phyloP scores from a whole-genome alignment of 2,329 filamentous ascomycete genomes.

The Xylariaceae sp. region DNA sequence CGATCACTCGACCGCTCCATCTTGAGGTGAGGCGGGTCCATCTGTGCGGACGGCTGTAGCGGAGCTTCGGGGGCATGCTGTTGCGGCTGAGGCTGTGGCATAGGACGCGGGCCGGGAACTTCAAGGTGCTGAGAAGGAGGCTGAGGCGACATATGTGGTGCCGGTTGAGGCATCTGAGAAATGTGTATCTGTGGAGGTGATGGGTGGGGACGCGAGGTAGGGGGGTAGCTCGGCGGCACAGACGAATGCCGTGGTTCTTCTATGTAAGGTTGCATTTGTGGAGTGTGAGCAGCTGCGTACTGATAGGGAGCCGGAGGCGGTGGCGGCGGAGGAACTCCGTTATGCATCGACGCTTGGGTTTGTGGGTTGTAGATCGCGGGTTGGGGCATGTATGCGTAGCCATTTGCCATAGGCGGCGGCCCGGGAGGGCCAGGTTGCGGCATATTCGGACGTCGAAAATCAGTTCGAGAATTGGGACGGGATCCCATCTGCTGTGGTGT shows the following conservation, averaged over 20 bases:
- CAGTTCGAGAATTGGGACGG: constrained; percentile 74
- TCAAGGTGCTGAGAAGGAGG: constrained; percentile 48
- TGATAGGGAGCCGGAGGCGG: constrained; percentile 32
- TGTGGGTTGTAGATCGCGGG: constrained; percentile 79
- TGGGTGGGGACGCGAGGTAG: constrained; percentile 50
- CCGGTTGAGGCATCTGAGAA: constrained; percentile 45
- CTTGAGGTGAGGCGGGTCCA: constrained; percentile 38
- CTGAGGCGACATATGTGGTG: constrained; percentile 49
- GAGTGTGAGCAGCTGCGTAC: constrained; percentile 36
- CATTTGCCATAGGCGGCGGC: constrained; percentile 58
- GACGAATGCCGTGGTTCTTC: constrained; percentile 74
- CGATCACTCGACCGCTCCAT: constrained; percentile 46
- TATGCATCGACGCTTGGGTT: constrained; percentile 40
- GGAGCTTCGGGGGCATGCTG: constrained; percentile 34
- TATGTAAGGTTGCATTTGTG: constrained; percentile 64
- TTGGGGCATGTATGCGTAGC: constrained; percentile 80
- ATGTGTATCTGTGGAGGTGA: constrained; percentile 57
- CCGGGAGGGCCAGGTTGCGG: constrained; percentile 60
- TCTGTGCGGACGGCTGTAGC: constrained; percentile 42
- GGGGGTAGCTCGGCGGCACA: constrained; percentile 61
- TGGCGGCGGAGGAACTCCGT: constrained; percentile 31
- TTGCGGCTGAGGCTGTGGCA: constrained; percentile 17
- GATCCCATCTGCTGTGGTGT: constrained; percentile 72
- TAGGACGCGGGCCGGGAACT: constrained; percentile 32
- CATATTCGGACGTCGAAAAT: constrained; percentile 71